Conservation (phyloP, 1,139 yeast genomes). For the Candida tropicalis region DNA sequence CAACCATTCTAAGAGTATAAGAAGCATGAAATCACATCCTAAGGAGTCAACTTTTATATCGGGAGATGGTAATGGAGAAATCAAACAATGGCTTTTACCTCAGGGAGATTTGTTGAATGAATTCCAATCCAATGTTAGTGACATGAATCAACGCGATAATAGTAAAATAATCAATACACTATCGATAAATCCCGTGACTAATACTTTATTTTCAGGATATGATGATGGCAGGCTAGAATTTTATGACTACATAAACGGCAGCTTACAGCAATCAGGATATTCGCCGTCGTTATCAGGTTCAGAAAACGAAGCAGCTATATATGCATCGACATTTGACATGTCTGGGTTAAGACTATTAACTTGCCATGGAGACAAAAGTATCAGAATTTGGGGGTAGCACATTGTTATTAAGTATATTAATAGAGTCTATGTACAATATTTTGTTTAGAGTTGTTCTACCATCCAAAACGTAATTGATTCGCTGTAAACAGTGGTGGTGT, state of each 20-base stretch:
- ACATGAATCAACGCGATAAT: slow-evolving; percentile 13
- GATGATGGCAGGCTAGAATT: slow-evolving; percentile 81
- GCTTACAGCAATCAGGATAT: slow-evolving; percentile 53
- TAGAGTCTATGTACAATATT: slow-evolving; percentile 1
- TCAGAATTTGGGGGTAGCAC: slow-evolving; percentile 80
- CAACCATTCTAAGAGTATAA: slow-evolving; percentile 80
- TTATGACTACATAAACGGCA: slow-evolving; percentile 78
- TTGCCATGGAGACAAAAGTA: slow-evolving; percentile 87
- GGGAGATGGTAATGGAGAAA: slow-evolving; percentile 76
- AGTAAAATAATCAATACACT: slow-evolving; percentile 65
- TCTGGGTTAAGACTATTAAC: slow-evolving; percentile 82
- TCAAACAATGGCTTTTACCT: slow-evolving; percentile 85
- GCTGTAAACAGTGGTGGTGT: slow-evolving; percentile 97
- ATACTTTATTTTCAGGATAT: slow-evolving; percentile 77
- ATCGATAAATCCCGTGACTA: slow-evolving; percentile 60
- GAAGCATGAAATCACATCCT: slow-evolving; percentile 74
- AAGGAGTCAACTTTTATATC: slow-evolving; percentile 71
- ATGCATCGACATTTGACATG: slow-evolving; percentile 74
- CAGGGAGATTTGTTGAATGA: slow-evolving; percentile 63
- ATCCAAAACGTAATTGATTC: slow-evolving; percentile 91
- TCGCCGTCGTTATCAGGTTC: slow-evolving; percentile 72
- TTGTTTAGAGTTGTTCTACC: slow-evolving; percentile 46
- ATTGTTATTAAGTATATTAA: slow-evolving; percentile 3
- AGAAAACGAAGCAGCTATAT: slow-evolving; percentile 58
- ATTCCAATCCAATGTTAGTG: slow-evolving; percentile 27